Evolutionary conservation across 805 yeast genomes (phyloP).

Genomic region (Wickerhamiella dianesei): DNA sequence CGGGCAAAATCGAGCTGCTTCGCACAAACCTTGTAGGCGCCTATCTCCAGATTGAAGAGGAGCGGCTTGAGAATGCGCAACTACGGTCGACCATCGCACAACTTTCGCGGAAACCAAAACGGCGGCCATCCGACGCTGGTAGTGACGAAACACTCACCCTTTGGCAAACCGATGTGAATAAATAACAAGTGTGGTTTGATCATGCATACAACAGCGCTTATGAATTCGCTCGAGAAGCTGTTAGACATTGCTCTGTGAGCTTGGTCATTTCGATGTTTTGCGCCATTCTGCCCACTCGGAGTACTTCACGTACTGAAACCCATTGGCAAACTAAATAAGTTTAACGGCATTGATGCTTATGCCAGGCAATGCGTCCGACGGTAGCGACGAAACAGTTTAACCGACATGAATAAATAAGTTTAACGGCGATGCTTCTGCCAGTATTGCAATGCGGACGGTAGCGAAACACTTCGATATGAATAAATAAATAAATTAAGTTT

Average conservation of each 20-base stretch:
- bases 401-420: no score
- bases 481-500: no score
- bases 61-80: constrained; percentile 26
- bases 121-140: neutral
- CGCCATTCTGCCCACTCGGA: no score
- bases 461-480: neutral
- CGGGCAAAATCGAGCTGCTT: constrained; percentile 17
- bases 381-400: no score
- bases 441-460: neutral
- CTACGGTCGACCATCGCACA: constrained; percentile 19
- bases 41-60: constrained; percentile 25
- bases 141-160: neutral
- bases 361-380: no score
- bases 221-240: no score
- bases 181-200: neutral
- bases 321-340: no score
- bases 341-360: neutral
- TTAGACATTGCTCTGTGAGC: no score
- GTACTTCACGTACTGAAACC: no score
- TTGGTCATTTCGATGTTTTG: no score
- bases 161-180: neutral
- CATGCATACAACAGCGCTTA: no score
- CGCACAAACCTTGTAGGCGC: constrained; percentile 23
- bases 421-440: neutral
- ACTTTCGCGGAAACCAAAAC: neutral